Conservation (phyloP, 1,284 basidiomycete genomes). For the Pulchroboletus neoregius region DNA sequence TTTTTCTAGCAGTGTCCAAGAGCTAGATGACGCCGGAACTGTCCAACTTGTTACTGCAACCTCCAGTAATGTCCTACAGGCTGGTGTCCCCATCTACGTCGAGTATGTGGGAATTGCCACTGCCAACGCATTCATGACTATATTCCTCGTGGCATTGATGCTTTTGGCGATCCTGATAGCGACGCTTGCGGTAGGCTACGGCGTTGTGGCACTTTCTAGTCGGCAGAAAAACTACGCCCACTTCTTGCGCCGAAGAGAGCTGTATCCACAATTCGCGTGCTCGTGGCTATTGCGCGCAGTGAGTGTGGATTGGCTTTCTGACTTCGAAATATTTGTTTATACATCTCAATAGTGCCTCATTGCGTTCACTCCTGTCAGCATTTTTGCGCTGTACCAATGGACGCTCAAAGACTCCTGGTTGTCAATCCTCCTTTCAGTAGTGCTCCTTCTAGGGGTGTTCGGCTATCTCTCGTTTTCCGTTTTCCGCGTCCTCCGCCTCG, state of each 20-base stretch:
- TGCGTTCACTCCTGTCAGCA: slow-evolving; percentile 62
- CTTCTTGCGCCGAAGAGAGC: slow-evolving; percentile 34
- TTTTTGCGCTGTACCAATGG: slow-evolving; percentile 87
- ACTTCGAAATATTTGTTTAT: slow-evolving; percentile 5
- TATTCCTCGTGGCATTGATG: slow-evolving; percentile 70
- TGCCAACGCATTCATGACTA: slow-evolving; percentile 81
- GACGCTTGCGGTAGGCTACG: slow-evolving; percentile 52
- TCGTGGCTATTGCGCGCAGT: slow-evolving; percentile 62
- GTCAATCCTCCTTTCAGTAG: slow-evolving; percentile 61
- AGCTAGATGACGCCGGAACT: slow-evolving; percentile 33
- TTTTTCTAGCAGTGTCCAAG: slow-evolving; percentile 8
- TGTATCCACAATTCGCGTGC: slow-evolving; percentile 47
- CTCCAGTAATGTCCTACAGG: slow-evolving; percentile 64
- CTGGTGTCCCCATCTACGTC: slow-evolving; percentile 78
- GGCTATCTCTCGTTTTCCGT: slow-evolving; percentile 43
- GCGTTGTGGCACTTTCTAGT: slow-evolving; percentile 36
- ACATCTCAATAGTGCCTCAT: slow-evolving; percentile 50
- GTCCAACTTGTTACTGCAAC: slow-evolving; percentile 65
- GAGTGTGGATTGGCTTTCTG: slow-evolving; percentile 24
- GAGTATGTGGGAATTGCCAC: slow-evolving; percentile 71
- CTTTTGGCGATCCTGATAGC: slow-evolving; percentile 54
- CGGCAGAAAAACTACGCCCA: slow-evolving; percentile 24
- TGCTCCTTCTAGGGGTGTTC: slow-evolving; percentile 59
- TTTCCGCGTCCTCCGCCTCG: slow-evolving; percentile 44
- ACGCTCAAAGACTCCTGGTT: slow-evolving; percentile 83